A percentile compares a stretch with the other conserved stretches of the same genome.
phyloP scores from a whole-genome alignment of 352 stramenopile genomes.

The Globisporangium spiculum region DNA sequence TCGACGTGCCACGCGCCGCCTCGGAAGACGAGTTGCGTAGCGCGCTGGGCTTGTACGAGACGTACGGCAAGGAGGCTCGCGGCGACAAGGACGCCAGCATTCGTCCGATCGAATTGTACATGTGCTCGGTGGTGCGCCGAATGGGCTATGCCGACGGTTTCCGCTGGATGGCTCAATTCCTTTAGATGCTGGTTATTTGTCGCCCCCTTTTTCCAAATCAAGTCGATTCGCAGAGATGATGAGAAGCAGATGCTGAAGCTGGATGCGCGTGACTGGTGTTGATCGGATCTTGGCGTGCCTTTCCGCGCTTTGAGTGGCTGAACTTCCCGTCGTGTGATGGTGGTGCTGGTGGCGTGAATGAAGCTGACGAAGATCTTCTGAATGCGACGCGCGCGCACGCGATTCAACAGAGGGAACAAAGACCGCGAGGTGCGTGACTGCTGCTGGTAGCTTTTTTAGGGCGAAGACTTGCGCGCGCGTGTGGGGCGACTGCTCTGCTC shows the following conservation, averaged over 20 bases:
- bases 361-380: background rate
- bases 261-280: background rate
- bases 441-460: slow-evolving; percentile 1
- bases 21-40: slow-evolving; percentile 98
- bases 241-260: background rate
- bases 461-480: background rate
- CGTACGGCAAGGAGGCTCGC: slow-evolving; percentile 97
- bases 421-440: background rate
- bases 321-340: background rate
- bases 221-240: background rate
- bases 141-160: slow-evolving; percentile 98
- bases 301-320: background rate
- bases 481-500: slow-evolving; percentile 5
- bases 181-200: slow-evolving; percentile 45
- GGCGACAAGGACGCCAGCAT: slow-evolving; percentile 89
- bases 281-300: background rate
- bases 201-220: slow-evolving; percentile 3
- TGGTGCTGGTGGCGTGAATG: background rate
- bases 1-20: slow-evolving; percentile 96
- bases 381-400: background rate
- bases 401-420: slow-evolving; percentile 1
- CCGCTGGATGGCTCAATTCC: slow-evolving; percentile 89
- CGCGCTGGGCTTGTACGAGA: slow-evolving; percentile 96
- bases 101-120: slow-evolving; percentile 99
- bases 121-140: slow-evolving; percentile 98